These are phyloP conservation scores for Myriosclerotinia duriaeana DNA, from an alignment of 2,329 filamentous ascomycete species.

Conservation along the genomic window DNA sequence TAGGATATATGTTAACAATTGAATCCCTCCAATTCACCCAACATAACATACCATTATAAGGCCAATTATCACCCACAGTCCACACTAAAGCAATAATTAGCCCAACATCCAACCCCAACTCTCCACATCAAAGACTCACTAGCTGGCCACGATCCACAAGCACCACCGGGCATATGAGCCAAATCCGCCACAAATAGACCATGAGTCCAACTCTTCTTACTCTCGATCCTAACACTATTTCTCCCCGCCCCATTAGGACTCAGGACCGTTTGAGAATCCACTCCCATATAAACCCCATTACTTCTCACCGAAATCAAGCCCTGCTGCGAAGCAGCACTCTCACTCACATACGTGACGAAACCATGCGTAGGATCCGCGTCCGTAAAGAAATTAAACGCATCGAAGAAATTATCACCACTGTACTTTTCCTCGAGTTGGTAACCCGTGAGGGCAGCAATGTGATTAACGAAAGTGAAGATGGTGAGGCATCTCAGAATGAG, in stretches of 20 bases:
- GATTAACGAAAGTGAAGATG: constrained; percentile 8
- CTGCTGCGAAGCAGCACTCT: constrained; percentile 12
- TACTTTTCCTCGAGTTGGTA: constrained; percentile 5
- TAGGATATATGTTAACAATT: not conserved
- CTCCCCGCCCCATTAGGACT: constrained; percentile 32
- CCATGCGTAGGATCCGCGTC: constrained; percentile 15
- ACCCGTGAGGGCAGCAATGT: not conserved
- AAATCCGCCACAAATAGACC: constrained; percentile 68
- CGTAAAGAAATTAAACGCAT: constrained; percentile 17
- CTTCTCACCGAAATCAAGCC: constrained; percentile 38
- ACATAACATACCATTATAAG: constrained; percentile 23
- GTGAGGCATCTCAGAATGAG: constrained; percentile 20
- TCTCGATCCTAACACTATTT: constrained; percentile 63
- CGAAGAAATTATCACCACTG: not conserved
- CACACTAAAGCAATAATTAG: constrained; percentile 8
- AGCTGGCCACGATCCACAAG: constrained; percentile 69
- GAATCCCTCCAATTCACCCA: rapidly evolving
- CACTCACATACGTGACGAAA: constrained; percentile 32
- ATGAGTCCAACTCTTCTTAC: constrained; percentile 59
- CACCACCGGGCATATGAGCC: constrained; percentile 65
- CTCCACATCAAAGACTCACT: constrained; percentile 66
- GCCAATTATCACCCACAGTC: constrained; percentile 19
- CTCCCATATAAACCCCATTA: constrained; percentile 61
- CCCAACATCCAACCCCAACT: constrained; percentile 37
- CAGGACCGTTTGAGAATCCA: constrained; percentile 60